These are phyloP conservation scores for Penicillium nordicum DNA, from an alignment of 2,329 filamentous ascomycete species.

Conservation along the genomic window DNA sequence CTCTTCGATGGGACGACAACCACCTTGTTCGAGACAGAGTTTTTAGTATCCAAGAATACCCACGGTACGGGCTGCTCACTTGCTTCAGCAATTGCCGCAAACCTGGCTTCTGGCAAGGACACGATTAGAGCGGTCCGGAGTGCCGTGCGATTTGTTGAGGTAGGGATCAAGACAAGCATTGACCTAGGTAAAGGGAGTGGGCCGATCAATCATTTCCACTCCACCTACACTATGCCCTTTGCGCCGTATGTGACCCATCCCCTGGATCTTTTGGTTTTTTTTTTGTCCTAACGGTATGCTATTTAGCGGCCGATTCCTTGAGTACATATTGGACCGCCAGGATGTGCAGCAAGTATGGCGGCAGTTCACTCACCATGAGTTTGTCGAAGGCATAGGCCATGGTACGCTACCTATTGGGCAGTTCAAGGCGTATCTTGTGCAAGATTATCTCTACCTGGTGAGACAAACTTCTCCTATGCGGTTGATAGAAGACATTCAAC, in stretches of 20 bases:
- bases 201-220: constrained; percentile 67
- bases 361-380: constrained; percentile 74
- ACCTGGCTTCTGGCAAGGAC: constrained; percentile 52
- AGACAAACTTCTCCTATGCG: constrained; percentile 18
- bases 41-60: constrained; percentile 72
- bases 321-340: constrained; percentile 72
- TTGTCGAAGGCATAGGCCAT: constrained; percentile 71
- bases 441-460: constrained; percentile 89
- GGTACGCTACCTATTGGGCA: constrained; percentile 70
- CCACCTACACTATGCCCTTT: constrained; percentile 58
- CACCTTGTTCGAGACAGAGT: constrained; percentile 66
- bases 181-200: constrained; percentile 58
- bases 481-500: background rate
- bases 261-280: background rate
- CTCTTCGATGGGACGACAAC: constrained; percentile 62
- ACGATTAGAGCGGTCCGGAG: constrained; percentile 51
- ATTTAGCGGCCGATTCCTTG: constrained; percentile 69
- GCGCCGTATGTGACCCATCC: constrained; percentile 44
- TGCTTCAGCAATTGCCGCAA: constrained; percentile 69
- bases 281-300: background rate
- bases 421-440: constrained; percentile 85
- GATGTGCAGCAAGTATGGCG: constrained; percentile 75
- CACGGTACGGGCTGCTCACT: constrained; percentile 94
- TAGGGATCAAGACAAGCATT: constrained; percentile 57
- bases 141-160: constrained; percentile 60